phyloP scores from a whole-genome alignment of 805 yeast species.

The Suhomyces kilbournensis region DNA sequence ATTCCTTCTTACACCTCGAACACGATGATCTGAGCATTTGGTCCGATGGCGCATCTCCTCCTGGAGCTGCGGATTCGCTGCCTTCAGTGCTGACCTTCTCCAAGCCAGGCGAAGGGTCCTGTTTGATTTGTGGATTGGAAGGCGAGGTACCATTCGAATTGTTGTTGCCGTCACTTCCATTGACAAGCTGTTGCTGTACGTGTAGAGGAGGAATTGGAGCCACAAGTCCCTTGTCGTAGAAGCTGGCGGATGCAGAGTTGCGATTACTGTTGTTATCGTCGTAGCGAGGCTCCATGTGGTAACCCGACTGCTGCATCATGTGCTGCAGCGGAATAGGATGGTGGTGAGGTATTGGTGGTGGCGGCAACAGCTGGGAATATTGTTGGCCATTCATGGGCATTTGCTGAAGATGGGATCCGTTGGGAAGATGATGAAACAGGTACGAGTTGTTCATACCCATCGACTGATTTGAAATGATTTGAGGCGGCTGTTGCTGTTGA shows the following conservation, averaged over 20 bases:
- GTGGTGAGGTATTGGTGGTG: slow-evolving; percentile 4
- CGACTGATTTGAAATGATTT: slow-evolving; percentile 19
- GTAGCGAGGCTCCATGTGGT: slow-evolving; percentile 11
- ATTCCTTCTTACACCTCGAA: slow-evolving; percentile 58
- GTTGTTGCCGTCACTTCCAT: slow-evolving; percentile 9
- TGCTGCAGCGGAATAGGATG: slow-evolving; percentile 2
- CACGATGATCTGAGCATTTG: slow-evolving; percentile 32
- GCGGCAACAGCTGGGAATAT: slow-evolving; percentile 8
- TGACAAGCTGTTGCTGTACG: slow-evolving; percentile 38
- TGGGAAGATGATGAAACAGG: slow-evolving; percentile 11
- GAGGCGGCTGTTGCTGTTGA: slow-evolving; percentile 10
- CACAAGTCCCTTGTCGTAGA: slow-evolving; percentile 18
- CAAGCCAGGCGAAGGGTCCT: slow-evolving; percentile 9
- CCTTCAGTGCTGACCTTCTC: slow-evolving; percentile 1
- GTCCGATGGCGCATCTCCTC: slow-evolving; percentile 3
- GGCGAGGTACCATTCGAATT: slow-evolving; percentile 2
- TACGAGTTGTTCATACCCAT: slow-evolving; percentile 6
- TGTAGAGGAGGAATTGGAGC: slow-evolving; percentile 43
- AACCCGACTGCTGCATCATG: slow-evolving; percentile 7
- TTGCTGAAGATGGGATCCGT: slow-evolving; percentile 17
- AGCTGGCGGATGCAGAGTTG: slow-evolving; percentile 3
- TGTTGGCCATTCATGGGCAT: slow-evolving; percentile 9
- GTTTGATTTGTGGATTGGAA: slow-evolving; percentile 1
- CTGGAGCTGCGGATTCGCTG: background rate
- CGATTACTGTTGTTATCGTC: slow-evolving; percentile 7